A percentile compares a stretch with the other conserved stretches of the same genome.
These are phyloP conservation scores for Tetradesmus lagerheimii DNA, from an alignment of 139 green algal species.

Conservation along the genomic window DNA sequence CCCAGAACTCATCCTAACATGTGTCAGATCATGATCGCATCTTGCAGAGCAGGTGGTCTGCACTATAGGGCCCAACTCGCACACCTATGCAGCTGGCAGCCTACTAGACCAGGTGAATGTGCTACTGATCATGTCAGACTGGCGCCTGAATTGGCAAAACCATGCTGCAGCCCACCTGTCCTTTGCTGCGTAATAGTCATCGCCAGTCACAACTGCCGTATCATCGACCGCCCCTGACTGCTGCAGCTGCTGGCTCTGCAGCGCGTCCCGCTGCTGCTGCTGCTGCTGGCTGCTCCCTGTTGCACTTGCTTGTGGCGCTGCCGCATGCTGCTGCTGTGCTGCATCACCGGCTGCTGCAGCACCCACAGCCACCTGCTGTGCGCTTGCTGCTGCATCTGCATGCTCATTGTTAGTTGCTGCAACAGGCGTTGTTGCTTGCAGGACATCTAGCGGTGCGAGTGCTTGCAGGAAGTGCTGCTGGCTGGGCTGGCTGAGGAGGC, in stretches of 20 bases:
- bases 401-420: not conserved
- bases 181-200: slow-evolving; percentile 21
- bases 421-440: not conserved
- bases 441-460: not conserved
- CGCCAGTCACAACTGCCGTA: not conserved
- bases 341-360: not conserved
- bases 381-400: not conserved
- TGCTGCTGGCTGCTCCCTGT: not conserved
- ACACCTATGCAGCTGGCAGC: too few species aligned
- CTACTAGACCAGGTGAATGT: too few species aligned
- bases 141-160: too few species aligned
- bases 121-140: too few species aligned
- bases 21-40: too few species aligned
- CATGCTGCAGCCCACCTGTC: not conserved
- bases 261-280: not conserved
- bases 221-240: slow-evolving; percentile 8
- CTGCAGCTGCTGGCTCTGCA: slow-evolving; percentile 4
- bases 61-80: too few species aligned
- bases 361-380: too few species aligned
- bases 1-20: too few species aligned
- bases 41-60: too few species aligned
- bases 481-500: not conserved
- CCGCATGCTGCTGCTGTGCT: not conserved
- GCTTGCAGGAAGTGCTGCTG: slow-evolving; percentile 37
- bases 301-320: not conserved